phyloP scores from a whole-genome alignment of 2,329 filamentous ascomycete genomes.

The Colletotrichum tofieldiae region DNA sequence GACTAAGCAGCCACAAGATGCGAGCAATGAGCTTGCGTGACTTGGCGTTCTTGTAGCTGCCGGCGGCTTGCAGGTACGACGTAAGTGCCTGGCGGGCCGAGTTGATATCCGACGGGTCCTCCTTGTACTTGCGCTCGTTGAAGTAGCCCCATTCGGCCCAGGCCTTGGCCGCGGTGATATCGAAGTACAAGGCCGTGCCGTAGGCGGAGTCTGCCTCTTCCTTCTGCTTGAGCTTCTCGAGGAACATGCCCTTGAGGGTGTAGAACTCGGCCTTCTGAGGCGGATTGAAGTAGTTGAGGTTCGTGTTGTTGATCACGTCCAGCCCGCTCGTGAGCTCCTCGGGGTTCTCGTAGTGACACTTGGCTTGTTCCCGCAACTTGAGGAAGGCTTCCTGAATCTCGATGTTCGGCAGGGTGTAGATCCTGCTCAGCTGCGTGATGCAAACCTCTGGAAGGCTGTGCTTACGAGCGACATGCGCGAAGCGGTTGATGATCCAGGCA shows the following conservation, averaged over 20 bases:
- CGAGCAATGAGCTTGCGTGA: slow-evolving; percentile 93
- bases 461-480: slow-evolving; percentile 97
- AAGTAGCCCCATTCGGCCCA: slow-evolving; percentile 99
- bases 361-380: slow-evolving; percentile 97
- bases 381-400: slow-evolving; percentile 99
- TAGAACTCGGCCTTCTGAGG: slow-evolving; percentile 99
- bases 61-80: slow-evolving; percentile 95
- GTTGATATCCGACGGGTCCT: slow-evolving; percentile 85
- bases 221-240: slow-evolving; percentile 92
- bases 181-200: slow-evolving; percentile 94
- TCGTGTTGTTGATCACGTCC: slow-evolving; percentile 99
- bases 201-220: slow-evolving; percentile 95
- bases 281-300: slow-evolving; percentile 96
- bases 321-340: slow-evolving; percentile 92
- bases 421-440: slow-evolving; percentile 95
- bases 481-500: slow-evolving; percentile 99
- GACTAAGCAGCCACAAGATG: slow-evolving; percentile 94
- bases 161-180: slow-evolving; percentile 94
- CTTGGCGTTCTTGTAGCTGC: slow-evolving; percentile 97
- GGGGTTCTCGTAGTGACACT: slow-evolving; percentile 97
- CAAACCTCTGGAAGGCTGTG: slow-evolving; percentile 97
- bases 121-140: slow-evolving; percentile 96
- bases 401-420: slow-evolving; percentile 98
- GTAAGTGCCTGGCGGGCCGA: slow-evolving; percentile 93
- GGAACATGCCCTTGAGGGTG: slow-evolving; percentile 99